A percentile compares a stretch with the other conserved stretches of the same genome.
phyloP scores from a whole-genome alignment of 345 rosid species.

The Turnera subulata region DNA sequence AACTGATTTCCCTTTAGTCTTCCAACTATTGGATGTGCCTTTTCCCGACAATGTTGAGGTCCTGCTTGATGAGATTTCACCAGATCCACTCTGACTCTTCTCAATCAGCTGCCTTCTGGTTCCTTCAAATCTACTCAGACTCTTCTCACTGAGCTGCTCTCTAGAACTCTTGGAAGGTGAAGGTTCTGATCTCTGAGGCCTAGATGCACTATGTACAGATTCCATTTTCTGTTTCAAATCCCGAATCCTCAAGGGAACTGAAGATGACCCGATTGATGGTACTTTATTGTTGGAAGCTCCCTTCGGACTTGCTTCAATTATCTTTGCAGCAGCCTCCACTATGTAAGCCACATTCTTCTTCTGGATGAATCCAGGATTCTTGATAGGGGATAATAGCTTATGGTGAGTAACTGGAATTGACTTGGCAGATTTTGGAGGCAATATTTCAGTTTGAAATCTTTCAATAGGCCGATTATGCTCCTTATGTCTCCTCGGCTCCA shows the following conservation, averaged over 20 bases:
- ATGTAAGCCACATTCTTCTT: constrained; percentile 51
- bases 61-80: constrained; percentile 21
- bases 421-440: constrained; percentile 79
- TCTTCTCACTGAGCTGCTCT: constrained; percentile 38
- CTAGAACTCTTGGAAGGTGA: constrained; percentile 23
- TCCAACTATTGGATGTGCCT: constrained; percentile 31
- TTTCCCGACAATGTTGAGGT: constrained; percentile 20
- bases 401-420: constrained; percentile 51
- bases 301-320: constrained; percentile 67
- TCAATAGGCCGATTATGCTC: constrained; percentile 49
- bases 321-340: constrained; percentile 79
- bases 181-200: constrained; percentile 33
- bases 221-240: constrained; percentile 79
- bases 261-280: constrained; percentile 40
- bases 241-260: constrained; percentile 67
- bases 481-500: constrained; percentile 37
- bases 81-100: constrained; percentile 26
- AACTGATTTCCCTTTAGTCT: constrained; percentile 41
- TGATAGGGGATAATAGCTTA: constrained; percentile 76
- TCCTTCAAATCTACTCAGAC: constrained; percentile 22
- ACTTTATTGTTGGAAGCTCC: constrained; percentile 34
- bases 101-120: no score
- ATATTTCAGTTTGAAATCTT: constrained; percentile 71
- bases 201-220: constrained; percentile 45
- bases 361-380: constrained; percentile 52